These are phyloP conservation scores for Ophiostoma sp. DNA, from an alignment of 2,329 filamentous ascomycete genomes.

Conservation along the genomic window DNA sequence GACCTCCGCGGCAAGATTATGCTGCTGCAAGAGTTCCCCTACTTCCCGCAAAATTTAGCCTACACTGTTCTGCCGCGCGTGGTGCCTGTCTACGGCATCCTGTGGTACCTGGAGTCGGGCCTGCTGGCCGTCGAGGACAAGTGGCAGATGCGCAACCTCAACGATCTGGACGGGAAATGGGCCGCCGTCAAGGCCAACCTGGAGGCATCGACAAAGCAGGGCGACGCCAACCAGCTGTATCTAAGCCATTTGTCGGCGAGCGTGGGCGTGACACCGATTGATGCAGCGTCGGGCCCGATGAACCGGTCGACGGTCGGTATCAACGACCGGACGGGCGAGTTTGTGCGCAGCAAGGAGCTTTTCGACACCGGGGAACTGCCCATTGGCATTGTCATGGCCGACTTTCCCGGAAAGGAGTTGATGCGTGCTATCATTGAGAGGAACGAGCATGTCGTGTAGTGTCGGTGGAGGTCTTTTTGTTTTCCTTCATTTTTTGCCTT, in stretches of 20 bases:
- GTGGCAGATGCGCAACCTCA: conserved; percentile 42
- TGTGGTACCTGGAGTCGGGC: conserved; percentile 39
- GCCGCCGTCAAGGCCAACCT: conserved; percentile 40
- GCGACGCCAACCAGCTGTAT: conserved; percentile 33
- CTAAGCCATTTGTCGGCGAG: conserved; percentile 46
- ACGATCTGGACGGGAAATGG: conserved; percentile 46
- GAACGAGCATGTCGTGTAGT: conserved; percentile 32
- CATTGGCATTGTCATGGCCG: conserved; percentile 45
- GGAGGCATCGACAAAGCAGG: conserved; percentile 33
- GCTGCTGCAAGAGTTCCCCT: conserved; percentile 45
- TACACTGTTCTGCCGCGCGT: conserved; percentile 15
- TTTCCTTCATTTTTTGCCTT: neutral
- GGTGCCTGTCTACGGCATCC: conserved; percentile 37
- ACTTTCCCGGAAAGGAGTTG: conserved; percentile 44
- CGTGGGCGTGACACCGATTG: conserved; percentile 46
- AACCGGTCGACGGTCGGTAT: conserved; percentile 42
- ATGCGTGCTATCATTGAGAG: conserved; percentile 41
- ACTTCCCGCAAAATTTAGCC: conserved; percentile 20
- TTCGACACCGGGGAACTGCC: conserved; percentile 24
- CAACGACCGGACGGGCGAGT: conserved; percentile 46
- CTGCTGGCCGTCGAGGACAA: conserved; percentile 45
- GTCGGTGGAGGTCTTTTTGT: neutral
- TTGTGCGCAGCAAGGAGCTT: conserved; percentile 26
- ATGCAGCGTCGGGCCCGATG: conserved; percentile 45
- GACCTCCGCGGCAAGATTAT: conserved; percentile 43